Evolutionary conservation across 805 yeast genomes (phyloP).

Genomic region (Candida endomychidarum): DNA sequence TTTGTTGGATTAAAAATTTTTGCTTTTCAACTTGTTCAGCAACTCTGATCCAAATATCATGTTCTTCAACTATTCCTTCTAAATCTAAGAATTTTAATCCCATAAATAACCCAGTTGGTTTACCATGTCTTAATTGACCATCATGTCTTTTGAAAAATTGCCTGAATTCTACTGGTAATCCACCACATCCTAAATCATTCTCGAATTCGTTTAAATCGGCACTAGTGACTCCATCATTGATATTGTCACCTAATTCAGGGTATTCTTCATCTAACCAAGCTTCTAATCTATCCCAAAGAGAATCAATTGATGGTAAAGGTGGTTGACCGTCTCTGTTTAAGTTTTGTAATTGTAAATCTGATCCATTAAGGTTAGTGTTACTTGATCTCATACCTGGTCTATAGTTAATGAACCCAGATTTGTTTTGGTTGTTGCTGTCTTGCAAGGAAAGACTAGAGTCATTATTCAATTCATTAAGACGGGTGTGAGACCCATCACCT

Average conservation of each 20-base stretch:
- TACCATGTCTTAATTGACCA: slow-evolving; percentile 46
- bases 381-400: slow-evolving; percentile 47
- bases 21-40: slow-evolving; percentile 41
- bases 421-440: slow-evolving; percentile 15
- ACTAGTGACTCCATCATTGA: slow-evolving; percentile 44
- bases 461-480: slow-evolving; percentile 37
- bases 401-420: slow-evolving; percentile 27
- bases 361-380: slow-evolving; percentile 32
- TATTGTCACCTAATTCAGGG: slow-evolving; percentile 44
- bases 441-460: slow-evolving; percentile 30
- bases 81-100: slow-evolving; percentile 44
- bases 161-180: slow-evolving; percentile 45
- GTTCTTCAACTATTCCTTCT: slow-evolving; percentile 43
- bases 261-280: slow-evolving; percentile 45
- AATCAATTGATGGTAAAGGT: slow-evolving; percentile 47
- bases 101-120: slow-evolving; percentile 46
- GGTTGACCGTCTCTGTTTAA: slow-evolving; percentile 49
- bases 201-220: slow-evolving; percentile 49
- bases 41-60: slow-evolving; percentile 42
- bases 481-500: slow-evolving; percentile 22
- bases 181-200: slow-evolving; percentile 43
- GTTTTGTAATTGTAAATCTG: slow-evolving; percentile 46
- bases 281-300: slow-evolving; percentile 45
- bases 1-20: slow-evolving; percentile 29
- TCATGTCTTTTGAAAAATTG: slow-evolving; percentile 47